These are phyloP conservation scores for Penicillium tannophilum DNA, from an alignment of 495 filamentous ascomycete genomes.

Conservation along the genomic window DNA sequence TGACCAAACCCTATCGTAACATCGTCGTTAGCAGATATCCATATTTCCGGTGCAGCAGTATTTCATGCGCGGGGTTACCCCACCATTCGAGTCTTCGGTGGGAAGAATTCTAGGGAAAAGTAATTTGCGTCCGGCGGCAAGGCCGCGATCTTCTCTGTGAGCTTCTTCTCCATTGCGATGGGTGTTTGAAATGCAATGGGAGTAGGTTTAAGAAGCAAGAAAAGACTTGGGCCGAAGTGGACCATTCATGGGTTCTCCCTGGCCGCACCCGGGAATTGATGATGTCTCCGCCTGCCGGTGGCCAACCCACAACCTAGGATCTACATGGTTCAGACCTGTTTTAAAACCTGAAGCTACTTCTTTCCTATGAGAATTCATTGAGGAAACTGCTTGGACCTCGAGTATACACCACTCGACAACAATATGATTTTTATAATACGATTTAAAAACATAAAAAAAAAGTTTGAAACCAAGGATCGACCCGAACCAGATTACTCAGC, in stretches of 20 bases:
- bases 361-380: background rate
- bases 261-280: slow-evolving; percentile 23
- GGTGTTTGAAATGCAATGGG: slow-evolving; percentile 20
- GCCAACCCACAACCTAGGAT: slow-evolving; percentile 16
- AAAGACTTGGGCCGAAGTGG: slow-evolving; percentile 30
- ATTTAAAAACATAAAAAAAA: background rate
- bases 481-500: slow-evolving; percentile 28
- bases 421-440: too few relatives aligned
- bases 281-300: slow-evolving; percentile 24
- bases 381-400: background rate
- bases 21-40: slow-evolving; percentile 21
- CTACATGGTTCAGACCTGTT: background rate
- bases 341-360: background rate
- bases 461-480: slow-evolving; percentile 5
- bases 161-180: slow-evolving; percentile 65
- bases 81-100: slow-evolving; percentile 92
- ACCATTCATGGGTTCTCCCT: slow-evolving; percentile 22
- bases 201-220: slow-evolving; percentile 19
- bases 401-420: background rate
- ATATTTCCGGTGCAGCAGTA: background rate
- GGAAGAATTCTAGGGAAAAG: slow-evolving; percentile 99
- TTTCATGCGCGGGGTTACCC: slow-evolving; percentile 33
- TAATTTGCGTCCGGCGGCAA: slow-evolving; percentile 79
- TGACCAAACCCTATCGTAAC: slow-evolving; percentile 70
- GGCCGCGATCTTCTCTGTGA: slow-evolving; percentile 95